A percentile compares a stretch with the other conserved stretches of the same genome.
These are phyloP conservation scores for Hymenotorrendiella dingleyae DNA, from an alignment of 2,329 filamentous ascomycete genomes.

Conservation along the genomic window DNA sequence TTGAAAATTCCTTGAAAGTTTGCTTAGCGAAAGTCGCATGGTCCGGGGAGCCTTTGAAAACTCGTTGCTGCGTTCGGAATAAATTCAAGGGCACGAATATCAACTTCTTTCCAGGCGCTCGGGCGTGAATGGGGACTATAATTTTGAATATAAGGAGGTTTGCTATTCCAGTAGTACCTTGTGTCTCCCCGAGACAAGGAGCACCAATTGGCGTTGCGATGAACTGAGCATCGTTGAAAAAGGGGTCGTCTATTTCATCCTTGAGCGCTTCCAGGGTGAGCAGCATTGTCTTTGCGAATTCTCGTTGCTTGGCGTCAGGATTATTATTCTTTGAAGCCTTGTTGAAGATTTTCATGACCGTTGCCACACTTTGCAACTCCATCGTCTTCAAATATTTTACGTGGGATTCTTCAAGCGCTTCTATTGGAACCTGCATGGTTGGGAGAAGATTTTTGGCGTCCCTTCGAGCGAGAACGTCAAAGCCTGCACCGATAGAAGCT, in stretches of 20 bases:
- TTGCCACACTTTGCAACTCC: constrained; percentile 42
- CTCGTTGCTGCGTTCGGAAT: constrained; percentile 61
- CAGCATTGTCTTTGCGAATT: constrained; percentile 42
- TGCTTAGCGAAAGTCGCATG: constrained; percentile 54
- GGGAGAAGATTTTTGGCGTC: constrained; percentile 53
- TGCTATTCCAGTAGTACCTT: constrained; percentile 26
- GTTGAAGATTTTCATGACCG: constrained; percentile 35
- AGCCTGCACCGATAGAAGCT: constrained; percentile 39
- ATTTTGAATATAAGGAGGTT: constrained; percentile 51
- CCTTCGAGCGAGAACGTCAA: constrained; percentile 26
- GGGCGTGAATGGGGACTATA: constrained; percentile 56
- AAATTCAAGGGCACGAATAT: constrained; percentile 57
- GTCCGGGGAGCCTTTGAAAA: constrained; percentile 47
- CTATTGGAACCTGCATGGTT: constrained; percentile 44
- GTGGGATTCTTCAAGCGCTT: constrained; percentile 48
- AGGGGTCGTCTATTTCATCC: constrained; percentile 37
- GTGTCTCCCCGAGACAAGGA: constrained; percentile 32
- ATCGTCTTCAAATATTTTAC: constrained; percentile 41
- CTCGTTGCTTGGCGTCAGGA: constrained; percentile 34
- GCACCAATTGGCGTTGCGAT: constrained; percentile 38
- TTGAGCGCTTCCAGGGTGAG: constrained; percentile 37
- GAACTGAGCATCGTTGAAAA: constrained; percentile 42
- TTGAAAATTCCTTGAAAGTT: constrained; percentile 33
- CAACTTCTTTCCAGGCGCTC: constrained; percentile 44
- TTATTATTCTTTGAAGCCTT: constrained; percentile 31